Evolutionary conservation across 78 protist species (phyloP).

Genomic region (Monosiga brevicollis): DNA sequence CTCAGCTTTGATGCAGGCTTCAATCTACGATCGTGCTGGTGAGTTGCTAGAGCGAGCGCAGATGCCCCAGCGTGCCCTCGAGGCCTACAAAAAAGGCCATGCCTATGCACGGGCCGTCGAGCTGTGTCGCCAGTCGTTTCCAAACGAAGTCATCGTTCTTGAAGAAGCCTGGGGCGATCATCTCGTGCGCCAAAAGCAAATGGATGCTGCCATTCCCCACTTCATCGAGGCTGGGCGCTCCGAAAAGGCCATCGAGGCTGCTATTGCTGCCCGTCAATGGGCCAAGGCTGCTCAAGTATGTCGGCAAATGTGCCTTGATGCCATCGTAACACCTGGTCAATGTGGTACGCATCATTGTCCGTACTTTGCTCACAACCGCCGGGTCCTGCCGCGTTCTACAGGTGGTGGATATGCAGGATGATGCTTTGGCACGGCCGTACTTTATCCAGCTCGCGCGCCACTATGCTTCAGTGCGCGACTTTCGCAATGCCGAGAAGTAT

Average conservation of each 20-base stretch:
- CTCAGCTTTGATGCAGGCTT: constrained; percentile 24
- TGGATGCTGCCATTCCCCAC: constrained; percentile 67
- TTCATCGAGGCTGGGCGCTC: constrained; percentile 58
- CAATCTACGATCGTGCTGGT: constrained; percentile 67
- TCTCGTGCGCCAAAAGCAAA: constrained; percentile 37
- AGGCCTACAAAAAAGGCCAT: constrained; percentile 55
- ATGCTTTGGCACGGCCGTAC: constrained; percentile 44
- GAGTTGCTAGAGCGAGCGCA: constrained; percentile 51
- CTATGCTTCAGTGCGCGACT: constrained; percentile 10
- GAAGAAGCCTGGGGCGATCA: constrained; percentile 69
- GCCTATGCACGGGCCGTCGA: constrained; percentile 69
- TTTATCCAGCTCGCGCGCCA: constrained; percentile 26
- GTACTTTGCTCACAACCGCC: too few species aligned
- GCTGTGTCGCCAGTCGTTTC: constrained; percentile 41
- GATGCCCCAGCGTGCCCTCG: constrained; percentile 49
- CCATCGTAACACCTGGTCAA: too few species aligned
- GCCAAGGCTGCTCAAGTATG: constrained; percentile 38
- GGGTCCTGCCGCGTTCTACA: too few species aligned
- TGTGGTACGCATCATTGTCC: too few species aligned
- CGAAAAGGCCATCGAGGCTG: constrained; percentile 65
- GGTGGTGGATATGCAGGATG: constrained; percentile 19
- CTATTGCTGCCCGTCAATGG: constrained; percentile 59
- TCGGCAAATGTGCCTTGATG: too few species aligned
- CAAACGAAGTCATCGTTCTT: constrained; percentile 21
- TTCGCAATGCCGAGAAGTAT: not conserved